Percentiles rank a stretch among this genome's conserved stretches.
These are phyloP conservation scores for Setaria viridis DNA, from an alignment of 202 grass and related monocot species.

Conservation along the genomic window DNA sequence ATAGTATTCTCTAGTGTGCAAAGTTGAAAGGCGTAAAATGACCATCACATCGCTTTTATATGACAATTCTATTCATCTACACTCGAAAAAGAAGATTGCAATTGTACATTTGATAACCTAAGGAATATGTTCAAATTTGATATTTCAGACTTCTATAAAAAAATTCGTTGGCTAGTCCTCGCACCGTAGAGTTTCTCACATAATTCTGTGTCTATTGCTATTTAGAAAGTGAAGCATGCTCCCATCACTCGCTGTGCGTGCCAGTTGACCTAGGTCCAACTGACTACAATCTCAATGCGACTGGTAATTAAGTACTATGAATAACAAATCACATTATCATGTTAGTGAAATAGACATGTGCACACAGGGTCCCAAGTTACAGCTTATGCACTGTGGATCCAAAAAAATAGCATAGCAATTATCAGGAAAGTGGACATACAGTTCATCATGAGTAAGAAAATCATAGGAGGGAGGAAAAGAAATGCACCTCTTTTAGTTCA, in stretches of 20 bases:
- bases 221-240: not conserved
- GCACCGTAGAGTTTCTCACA: not conserved
- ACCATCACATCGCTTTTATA: not conserved
- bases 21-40: slow-evolving; percentile 4
- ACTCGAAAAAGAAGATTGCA: not conserved
- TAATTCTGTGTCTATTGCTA: not conserved
- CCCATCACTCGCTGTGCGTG: not conserved
- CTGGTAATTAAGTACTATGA: slow-evolving; percentile 17
- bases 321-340: slow-evolving; percentile 11
- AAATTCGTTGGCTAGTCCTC: not conserved
- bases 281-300: slow-evolving; percentile 1
- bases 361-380: slow-evolving; percentile 1
- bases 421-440: slow-evolving; percentile 8
- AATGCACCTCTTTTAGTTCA: slow-evolving; percentile 70
- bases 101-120: slow-evolving; percentile 3
- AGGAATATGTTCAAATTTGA: not conserved
- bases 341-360: not conserved
- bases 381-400: not conserved
- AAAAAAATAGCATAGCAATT: not conserved
- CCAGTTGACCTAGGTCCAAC: not conserved
- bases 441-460: slow-evolving; percentile 18
- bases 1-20: not conserved
- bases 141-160: not conserved
- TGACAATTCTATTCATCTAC: slow-evolving; percentile 29
- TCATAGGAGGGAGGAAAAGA: slow-evolving; percentile 12